These are phyloP conservation scores for Ascomycota sp. DNA, from an alignment of 2,329 filamentous ascomycete species.

Conservation along the genomic window DNA sequence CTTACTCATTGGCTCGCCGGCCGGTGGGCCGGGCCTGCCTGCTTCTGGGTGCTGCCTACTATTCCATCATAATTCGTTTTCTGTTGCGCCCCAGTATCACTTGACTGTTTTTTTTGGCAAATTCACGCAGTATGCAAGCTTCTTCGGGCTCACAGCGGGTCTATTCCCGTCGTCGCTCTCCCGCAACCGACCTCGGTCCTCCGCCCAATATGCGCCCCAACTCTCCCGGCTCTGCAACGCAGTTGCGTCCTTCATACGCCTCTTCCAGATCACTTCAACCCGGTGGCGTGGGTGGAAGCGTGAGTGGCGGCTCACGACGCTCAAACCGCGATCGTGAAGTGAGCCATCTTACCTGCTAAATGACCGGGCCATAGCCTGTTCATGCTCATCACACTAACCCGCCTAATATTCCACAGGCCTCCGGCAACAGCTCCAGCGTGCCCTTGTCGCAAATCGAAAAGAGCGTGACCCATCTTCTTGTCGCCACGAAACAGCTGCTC, in stretches of 20 bases:
- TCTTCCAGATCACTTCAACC: constrained; percentile 41
- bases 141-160: constrained; percentile 26
- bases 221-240: constrained; percentile 39
- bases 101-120: too few species aligned
- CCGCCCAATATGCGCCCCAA: constrained; percentile 37
- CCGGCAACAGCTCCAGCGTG: constrained; percentile 46
- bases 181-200: constrained; percentile 38
- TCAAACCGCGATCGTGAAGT: constrained; percentile 15
- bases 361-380: constrained; percentile 2
- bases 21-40: too few species aligned
- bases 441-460: constrained; percentile 93
- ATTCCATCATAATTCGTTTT: too few species aligned
- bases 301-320: constrained; percentile 12
- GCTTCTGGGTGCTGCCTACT: too few species aligned
- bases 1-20: too few species aligned
- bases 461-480: constrained; percentile 90
- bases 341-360: too few species aligned
- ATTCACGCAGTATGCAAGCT: constrained; percentile 23
- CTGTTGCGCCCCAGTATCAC: too few species aligned
- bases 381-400: constrained; percentile 1
- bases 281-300: too few species aligned
- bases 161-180: constrained; percentile 37
- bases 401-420: constrained; percentile 10
- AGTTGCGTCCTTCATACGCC: constrained; percentile 42
- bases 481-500: constrained; percentile 92